Conservation (phyloP, 352 stramenopile species). For the Achlya hypogyna region DNA sequence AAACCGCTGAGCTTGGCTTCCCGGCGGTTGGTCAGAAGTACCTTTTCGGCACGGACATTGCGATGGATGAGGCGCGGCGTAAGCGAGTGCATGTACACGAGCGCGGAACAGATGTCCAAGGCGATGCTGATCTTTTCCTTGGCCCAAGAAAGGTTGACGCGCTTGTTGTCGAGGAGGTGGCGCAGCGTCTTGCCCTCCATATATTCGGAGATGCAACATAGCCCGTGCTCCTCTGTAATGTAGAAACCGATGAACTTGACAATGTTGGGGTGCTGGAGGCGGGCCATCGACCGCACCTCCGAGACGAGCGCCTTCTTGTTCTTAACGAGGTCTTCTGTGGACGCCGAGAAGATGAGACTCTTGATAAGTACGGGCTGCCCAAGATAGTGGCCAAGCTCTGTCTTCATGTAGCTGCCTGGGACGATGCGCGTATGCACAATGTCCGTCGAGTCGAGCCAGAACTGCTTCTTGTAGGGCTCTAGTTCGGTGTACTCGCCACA, state of each 20-base stretch:
- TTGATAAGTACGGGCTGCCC: constrained; percentile 19
- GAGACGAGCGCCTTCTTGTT: constrained; percentile 18
- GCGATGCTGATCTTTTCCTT: constrained; percentile 48
- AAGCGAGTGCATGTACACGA: constrained; percentile 61
- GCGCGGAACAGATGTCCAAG: constrained; percentile 39
- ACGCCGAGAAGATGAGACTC: constrained; percentile 16
- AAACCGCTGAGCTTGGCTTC: constrained; percentile 58
- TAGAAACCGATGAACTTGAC: constrained; percentile 23
- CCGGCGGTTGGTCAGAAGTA: constrained; percentile 37
- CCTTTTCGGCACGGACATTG: constrained; percentile 50
- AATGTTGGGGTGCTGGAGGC: constrained; percentile 20
- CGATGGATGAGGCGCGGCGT: constrained; percentile 37
- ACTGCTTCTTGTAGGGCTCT: constrained; percentile 2
- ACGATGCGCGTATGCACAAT: constrained; percentile 20
- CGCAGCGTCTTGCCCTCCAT: constrained; percentile 20
- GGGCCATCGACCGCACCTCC: constrained; percentile 19
- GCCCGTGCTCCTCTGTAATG: constrained; percentile 18
- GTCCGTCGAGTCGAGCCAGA: constrained; percentile 18
- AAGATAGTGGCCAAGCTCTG: constrained; percentile 18
- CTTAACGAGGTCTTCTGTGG: constrained; percentile 9
- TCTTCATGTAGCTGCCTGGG: constrained; percentile 19
- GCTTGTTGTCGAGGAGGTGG: constrained; percentile 19
- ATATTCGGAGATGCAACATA: constrained; percentile 21
- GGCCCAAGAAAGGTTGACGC: constrained; percentile 20
- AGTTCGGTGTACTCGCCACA: constrained; percentile 18